Evolutionary conservation across 345 rosid genomes (phyloP).

Genomic region (Arabidopsis thaliana): TAIR10.1 NC_003070.9:18844001-18844500

Average conservation of each 20-base stretch:
- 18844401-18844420: conserved; percentile 30
- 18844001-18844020: conserved; percentile 90
- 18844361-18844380: conserved; percentile 24
- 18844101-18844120: not conserved
- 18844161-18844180: conserved; percentile 99
- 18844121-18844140: not conserved
- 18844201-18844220: conserved; percentile 78
- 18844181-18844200: conserved; percentile 76
- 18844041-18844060: too few species aligned
- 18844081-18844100: not conserved
- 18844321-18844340: not conserved
- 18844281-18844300: conserved; percentile 96
- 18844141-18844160: conserved; percentile 77
- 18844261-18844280: conserved; percentile 83
- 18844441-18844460: conserved; percentile 31
- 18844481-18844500: not conserved
- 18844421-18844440: conserved; percentile 11
- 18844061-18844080: too few species aligned
- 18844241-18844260: conserved; percentile 76
- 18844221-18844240: conserved; percentile 92
- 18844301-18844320: conserved; percentile 70
- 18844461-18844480: not conserved
- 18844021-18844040: conserved; percentile 65
- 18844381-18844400: conserved; percentile 30
- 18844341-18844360: conserved; percentile 29